Evolutionary conservation across 169 alveolate species (phyloP).

Genomic region (Theileria sp.): DNA sequence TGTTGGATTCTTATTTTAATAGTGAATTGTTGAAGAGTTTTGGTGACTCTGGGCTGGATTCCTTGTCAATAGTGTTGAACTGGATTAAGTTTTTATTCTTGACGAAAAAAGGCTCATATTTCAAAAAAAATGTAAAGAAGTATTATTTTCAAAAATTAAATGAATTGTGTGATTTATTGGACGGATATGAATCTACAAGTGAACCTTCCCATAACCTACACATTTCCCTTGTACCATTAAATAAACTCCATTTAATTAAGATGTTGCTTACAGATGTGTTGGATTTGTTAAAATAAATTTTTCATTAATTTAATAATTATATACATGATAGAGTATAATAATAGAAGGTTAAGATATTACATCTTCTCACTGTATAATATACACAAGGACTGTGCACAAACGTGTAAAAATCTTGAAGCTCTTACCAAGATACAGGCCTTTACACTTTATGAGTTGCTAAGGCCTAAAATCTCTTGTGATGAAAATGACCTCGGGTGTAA

Average conservation of each 20-base stretch:
- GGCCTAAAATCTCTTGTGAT: not conserved
- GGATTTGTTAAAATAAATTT: not conserved
- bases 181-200: not conserved
- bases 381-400: slow-evolving; percentile 3
- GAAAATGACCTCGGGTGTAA: not conserved
- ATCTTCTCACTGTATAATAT: not conserved
- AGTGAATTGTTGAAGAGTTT: not conserved
- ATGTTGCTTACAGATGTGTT: slow-evolving; percentile 5
- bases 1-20: not conserved
- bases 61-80: slow-evolving; percentile 20
- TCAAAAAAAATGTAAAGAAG: not conserved
- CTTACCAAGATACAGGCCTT: not conserved
- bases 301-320: not conserved
- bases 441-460: not conserved
- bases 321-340: not conserved
- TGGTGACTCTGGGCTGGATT: not conserved
- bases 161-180: not conserved
- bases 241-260: not conserved
- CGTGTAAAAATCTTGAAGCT: not conserved
- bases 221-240: not conserved
- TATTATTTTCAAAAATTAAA: not conserved
- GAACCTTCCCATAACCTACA: not conserved
- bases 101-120: not conserved
- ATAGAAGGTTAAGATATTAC: not conserved
- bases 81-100: slow-evolving; percentile 12